Evolutionary conservation across 179 eudicot genomes (phyloP), one percentile per base, ranked within the genome.

Genomic region (Silene coronaria): DNA sequence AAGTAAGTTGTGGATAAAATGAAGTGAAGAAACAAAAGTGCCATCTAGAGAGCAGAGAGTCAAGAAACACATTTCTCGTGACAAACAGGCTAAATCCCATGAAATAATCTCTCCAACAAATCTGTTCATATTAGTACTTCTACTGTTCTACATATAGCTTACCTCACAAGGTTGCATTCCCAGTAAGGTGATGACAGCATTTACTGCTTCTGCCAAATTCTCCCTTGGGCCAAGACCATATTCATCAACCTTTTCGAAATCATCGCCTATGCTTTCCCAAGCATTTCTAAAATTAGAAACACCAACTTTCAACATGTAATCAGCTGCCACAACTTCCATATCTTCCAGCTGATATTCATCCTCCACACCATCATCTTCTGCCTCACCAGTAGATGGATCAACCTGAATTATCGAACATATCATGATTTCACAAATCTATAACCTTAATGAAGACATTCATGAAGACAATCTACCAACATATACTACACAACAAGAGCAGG

Each of bases 91-190:
- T 53, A 14, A 53, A 53, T n/a, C 58, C 19, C 58, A 53, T 53
- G 6, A n/a, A 53, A 53, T 53, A 53, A 14, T 16, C 10, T 53
- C 1, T 53, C 58, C 58, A 5, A 17, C 21, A 14, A 53, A 53
- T 53, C n/a, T 4, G 6, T 3, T 16, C 21, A 53, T 53, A 53
- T 53, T 13, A 53, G 58, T n/a, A 53, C 21, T 13, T 51, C 57
- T 53, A 53, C 21, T 53, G 58, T 53, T 53, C 36, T 63, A 14
- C 45, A 13, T 19, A 46, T 2, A 64, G 81, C 87, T 77, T 75
- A 89, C 99, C 99, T 96, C 99, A 67, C 97, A 96, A 67, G 99
- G 97, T 78, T 93, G 97, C 99, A 96, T 81, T 90, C 99, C 99
- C 74, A 96, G 96, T 81, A 96, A 96, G 78, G 36, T 81, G 78